Base-by-base conservation (phyloP, 495 filamentous ascomycete genomes). In the Xylaria cubensis region DNA sequence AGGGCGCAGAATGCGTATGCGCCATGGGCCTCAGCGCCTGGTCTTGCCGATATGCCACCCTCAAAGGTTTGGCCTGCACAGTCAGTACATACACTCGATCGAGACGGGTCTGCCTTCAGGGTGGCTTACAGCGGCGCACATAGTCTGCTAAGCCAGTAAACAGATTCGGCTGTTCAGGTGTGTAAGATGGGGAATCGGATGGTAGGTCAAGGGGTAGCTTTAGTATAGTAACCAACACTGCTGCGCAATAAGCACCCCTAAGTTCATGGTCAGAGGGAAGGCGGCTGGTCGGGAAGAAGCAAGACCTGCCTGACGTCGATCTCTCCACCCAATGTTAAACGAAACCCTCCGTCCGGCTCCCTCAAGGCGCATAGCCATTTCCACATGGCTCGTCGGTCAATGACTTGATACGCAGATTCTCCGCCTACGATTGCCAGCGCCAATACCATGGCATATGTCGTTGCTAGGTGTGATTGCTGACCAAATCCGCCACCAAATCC, bases 1-100 rank as follows among this genome's bases (percentile, higher is more conserved):
- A 99, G 83, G 51, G 92, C 94, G 82, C 96, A 98, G 82, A 98
- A 99, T 42, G 95, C 93, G 82, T 98, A 99, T 66, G 93, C 96
- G 21, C 96, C 97, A 85, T 99, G 96, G 51, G 95, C 97, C 84
- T 99, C 96, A 65, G 88, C 89, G 62, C 88, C 90, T 21, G 96
- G 96, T 50, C 89, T 89, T 15, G 88, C 91, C 67, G 92, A 94
- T 42, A 98, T 93, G 39, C 96, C 96, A 65, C 96, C 96, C 83
- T 99, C 96, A 76, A 90, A 98, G 13, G 92, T 95, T 87, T 98
- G 95, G 77, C 94, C 93, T 95, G 73, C 72, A 42, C 72, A 72
- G 66, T 79, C 70, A 74, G 67, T 70, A 72, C 64, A 69, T 64
- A 62, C 39, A 53, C 56, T 51, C 68, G 74, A 66, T 64, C 24